These are phyloP conservation scores for Tylopilus vinaceipallidus DNA, from an alignment of 768 basidiomycete genomes.

Conservation along the genomic window DNA sequence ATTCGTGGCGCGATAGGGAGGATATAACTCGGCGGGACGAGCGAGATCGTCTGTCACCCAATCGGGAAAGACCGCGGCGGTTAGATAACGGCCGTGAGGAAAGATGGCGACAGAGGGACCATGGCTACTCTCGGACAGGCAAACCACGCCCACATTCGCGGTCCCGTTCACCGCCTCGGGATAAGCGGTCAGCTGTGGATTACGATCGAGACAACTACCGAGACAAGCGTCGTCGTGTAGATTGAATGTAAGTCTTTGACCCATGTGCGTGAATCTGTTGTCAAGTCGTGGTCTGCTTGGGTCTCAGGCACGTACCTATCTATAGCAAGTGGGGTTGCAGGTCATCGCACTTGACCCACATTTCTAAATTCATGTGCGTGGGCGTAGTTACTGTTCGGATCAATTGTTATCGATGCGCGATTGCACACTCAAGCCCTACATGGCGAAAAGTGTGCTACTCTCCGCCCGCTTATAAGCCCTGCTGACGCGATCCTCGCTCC, in stretches of 20 bases:
- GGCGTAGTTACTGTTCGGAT: slow-evolving; percentile 1
- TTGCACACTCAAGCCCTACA: background rate
- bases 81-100: slow-evolving; percentile 23
- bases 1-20: slow-evolving; percentile 38
- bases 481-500: background rate
- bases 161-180: slow-evolving; percentile 34
- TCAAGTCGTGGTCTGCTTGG: background rate
- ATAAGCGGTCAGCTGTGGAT: slow-evolving; percentile 25
- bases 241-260: slow-evolving; percentile 36
- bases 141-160: slow-evolving; percentile 29
- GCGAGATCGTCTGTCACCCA: slow-evolving; percentile 25
- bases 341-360: slow-evolving; percentile 13
- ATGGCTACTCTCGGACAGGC: slow-evolving; percentile 17
- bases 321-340: background rate
- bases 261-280: slow-evolving; percentile 4
- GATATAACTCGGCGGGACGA: slow-evolving; percentile 13
- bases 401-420: slow-evolving; percentile 20
- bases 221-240: slow-evolving; percentile 58
- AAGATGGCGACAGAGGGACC: slow-evolving; percentile 9
- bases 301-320: background rate
- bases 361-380: background rate
- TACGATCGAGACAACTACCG: slow-evolving; percentile 35
- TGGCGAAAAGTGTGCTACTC: background rate
- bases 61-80: slow-evolving; percentile 23
- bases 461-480: slow-evolving; percentile 16